Evolutionary conservation across 345 rosid genomes (phyloP).

Genomic region (Bruguiera gymnorhiza): DNA sequence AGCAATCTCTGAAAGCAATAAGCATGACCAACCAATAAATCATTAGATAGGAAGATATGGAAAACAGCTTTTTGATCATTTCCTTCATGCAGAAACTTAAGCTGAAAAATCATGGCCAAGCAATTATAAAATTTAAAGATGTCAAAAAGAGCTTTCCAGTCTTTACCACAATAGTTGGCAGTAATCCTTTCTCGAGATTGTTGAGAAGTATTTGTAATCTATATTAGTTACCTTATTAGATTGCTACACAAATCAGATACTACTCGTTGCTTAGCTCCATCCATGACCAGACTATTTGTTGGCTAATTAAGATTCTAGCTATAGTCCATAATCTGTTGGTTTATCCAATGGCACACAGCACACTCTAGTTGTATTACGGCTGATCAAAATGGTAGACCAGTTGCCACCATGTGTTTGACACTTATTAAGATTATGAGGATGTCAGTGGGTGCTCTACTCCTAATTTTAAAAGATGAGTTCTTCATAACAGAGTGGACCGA

Average conservation of each 20-base stretch:
- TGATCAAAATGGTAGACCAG: not conserved
- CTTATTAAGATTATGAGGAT: too few relatives aligned
- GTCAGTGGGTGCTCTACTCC: not conserved
- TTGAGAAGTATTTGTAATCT: too few relatives aligned
- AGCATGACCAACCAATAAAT: constrained; percentile 12
- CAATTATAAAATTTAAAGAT: too few relatives aligned
- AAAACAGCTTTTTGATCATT: not conserved
- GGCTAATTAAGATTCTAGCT: not conserved
- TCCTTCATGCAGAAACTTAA: not conserved
- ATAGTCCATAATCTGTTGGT: not conserved
- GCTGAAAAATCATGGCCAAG: too few relatives aligned
- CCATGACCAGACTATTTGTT: too few relatives aligned
- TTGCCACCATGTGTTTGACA: too few relatives aligned
- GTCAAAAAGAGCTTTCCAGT: too few relatives aligned
- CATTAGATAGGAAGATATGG: not conserved
- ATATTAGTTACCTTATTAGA: too few relatives aligned
- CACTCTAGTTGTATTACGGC: not conserved
- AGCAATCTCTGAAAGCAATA: constrained; percentile 55
- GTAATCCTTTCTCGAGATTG: too few relatives aligned
- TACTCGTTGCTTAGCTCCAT: too few relatives aligned
- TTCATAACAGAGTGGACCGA: not conserved
- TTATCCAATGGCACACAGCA: not conserved
- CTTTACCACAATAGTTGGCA: too few relatives aligned
- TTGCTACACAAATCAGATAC: too few relatives aligned
- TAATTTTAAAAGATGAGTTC: not conserved